Percentiles rank a stretch among this genome's conserved stretches.
phyloP scores from a whole-genome alignment of 257 asterid species.

The Euphrasia confusa region DNA sequence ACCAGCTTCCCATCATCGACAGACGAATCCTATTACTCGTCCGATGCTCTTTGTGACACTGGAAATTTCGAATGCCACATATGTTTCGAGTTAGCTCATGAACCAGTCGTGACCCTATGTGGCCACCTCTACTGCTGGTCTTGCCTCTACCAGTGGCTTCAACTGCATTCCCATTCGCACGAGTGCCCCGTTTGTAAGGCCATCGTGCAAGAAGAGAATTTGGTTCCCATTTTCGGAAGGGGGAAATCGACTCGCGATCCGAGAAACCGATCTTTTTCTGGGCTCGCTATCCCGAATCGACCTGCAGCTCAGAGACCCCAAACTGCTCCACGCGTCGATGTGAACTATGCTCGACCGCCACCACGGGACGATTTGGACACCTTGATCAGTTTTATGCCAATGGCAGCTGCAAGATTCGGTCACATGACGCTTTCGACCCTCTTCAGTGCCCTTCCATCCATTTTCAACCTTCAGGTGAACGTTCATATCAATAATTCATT shows the following conservation, averaged over 20 bases:
- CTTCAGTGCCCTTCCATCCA: conserved; percentile 51
- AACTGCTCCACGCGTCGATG: conserved; percentile 52
- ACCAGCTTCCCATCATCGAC: conserved; percentile 28
- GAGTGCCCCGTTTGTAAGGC: conserved; percentile 95
- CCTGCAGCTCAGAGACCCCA: conserved; percentile 70
- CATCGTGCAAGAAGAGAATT: conserved; percentile 58
- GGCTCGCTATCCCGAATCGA: conserved; percentile 53
- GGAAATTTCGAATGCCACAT: conserved; percentile 83
- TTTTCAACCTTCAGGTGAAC: conserved; percentile 58
- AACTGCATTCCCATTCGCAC: conserved; percentile 65
- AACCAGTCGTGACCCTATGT: conserved; percentile 83
- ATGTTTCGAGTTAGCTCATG: conserved; percentile 88
- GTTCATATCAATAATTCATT: background rate
- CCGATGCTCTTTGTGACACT: conserved; percentile 39
- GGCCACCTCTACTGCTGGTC: conserved; percentile 99
- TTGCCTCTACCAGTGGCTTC: conserved; percentile 90
- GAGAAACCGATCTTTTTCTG: conserved; percentile 39
- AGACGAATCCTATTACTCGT: conserved; percentile 32
- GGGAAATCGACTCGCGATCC: conserved; percentile 62
- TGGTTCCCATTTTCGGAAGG: conserved; percentile 84
- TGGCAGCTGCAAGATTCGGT: conserved; percentile 59
- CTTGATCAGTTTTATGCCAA: conserved; percentile 39
- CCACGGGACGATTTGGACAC: conserved; percentile 45
- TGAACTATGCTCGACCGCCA: conserved; percentile 35
- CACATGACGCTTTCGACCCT: conserved; percentile 54